Evolutionary conservation across 2,329 filamentous ascomycete species (phyloP).

Genomic region (Trichoderma semiorbis): DNA sequence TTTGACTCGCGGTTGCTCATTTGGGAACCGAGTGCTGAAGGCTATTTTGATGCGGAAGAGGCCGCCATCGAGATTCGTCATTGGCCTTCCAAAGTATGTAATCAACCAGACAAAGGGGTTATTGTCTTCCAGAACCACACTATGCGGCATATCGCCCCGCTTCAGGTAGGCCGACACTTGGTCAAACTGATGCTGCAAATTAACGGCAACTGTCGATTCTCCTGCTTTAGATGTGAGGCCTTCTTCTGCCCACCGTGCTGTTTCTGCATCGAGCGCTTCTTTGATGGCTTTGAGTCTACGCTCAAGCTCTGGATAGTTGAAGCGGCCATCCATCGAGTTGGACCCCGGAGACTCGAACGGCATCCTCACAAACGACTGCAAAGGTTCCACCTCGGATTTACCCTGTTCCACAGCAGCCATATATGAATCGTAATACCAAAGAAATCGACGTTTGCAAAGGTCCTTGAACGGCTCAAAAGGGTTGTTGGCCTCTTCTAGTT

Average conservation of each 20-base stretch:
- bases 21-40: constrained; percentile 82
- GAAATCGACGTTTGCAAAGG: constrained; percentile 82
- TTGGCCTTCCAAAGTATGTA: constrained; percentile 85
- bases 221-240: constrained; percentile 61
- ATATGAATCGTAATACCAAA: constrained; percentile 96
- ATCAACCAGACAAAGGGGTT: constrained; percentile 90
- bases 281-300: constrained; percentile 67
- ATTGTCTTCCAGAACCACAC: constrained; percentile 69
- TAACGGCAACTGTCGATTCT: constrained; percentile 74
- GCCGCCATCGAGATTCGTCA: constrained; percentile 90
- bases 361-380: constrained; percentile 70
- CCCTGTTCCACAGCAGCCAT: constrained; percentile 66
- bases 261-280: constrained; percentile 67
- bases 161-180: constrained; percentile 76
- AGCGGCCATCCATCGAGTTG: constrained; percentile 84
- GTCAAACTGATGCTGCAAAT: constrained; percentile 78
- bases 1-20: constrained; percentile 79
- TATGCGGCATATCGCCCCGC: constrained; percentile 65
- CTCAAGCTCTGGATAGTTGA: constrained; percentile 74
- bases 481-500: constrained; percentile 50
- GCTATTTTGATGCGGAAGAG: constrained; percentile 77
- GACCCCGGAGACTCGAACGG: constrained; percentile 69
- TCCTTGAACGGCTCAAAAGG: constrained; percentile 86
- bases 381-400: constrained; percentile 59
- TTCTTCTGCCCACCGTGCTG: constrained; percentile 64